Evolutionary conservation across 371 early-diverging fungal genomes (phyloP).

Genomic region (Circinella umbellata): DNA sequence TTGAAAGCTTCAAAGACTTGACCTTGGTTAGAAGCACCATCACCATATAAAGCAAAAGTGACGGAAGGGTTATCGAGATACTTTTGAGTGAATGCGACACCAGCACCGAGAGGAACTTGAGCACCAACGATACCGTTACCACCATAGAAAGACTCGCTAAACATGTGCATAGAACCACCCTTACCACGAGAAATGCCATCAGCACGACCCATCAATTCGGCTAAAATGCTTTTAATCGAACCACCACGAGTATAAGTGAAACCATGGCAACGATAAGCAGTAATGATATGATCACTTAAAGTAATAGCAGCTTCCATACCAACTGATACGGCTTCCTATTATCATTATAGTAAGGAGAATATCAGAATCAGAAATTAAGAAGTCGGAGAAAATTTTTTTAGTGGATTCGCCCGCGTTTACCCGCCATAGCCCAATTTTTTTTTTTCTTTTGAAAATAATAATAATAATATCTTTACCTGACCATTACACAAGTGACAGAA

Average conservation of each 20-base stretch:
- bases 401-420: conserved; percentile 27
- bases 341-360: not conserved
- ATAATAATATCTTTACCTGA: conserved; percentile 65
- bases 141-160: conserved; percentile 96
- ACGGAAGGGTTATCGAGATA: conserved; percentile 83
- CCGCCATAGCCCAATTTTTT: conserved; percentile 8
- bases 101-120: conserved; percentile 98
- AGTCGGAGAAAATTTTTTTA: conserved; percentile 13
- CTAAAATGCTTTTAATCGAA: conserved; percentile 74
- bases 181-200: conserved; percentile 97
- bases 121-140: conserved; percentile 99
- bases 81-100: conserved; percentile 96
- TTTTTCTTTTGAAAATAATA: not conserved
- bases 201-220: conserved; percentile 88
- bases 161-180: conserved; percentile 99
- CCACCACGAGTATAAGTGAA: conserved; percentile 94
- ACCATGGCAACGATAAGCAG: conserved; percentile 99
- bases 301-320: conserved; percentile 94
- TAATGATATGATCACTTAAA: conserved; percentile 92
- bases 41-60: conserved; percentile 96
- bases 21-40: conserved; percentile 99
- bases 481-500: conserved; percentile 99
- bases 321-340: conserved; percentile 94
- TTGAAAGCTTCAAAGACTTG: conserved; percentile 99
- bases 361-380: not conserved